Conservation (phyloP, 306 rosid genomes). For the Delonix regia region DNA sequence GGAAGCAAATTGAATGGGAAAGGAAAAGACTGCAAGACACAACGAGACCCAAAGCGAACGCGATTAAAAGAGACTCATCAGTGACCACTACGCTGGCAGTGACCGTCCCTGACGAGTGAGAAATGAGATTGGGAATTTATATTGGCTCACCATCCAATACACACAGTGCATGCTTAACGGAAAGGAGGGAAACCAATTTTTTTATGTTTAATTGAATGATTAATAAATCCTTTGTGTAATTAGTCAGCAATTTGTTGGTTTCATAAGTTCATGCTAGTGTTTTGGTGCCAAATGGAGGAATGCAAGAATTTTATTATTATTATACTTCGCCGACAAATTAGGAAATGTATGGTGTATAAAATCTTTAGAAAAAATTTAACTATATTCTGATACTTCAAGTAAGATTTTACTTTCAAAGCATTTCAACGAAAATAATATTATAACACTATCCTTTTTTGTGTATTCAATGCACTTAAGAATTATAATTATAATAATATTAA, state of each 20-base stretch:
- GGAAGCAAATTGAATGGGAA: slow-evolving; percentile 20
- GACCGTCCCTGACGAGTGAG: neutral
- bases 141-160: neutral
- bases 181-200: slow-evolving; percentile 18
- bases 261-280: neutral
- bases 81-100: neutral
- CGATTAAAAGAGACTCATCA: neutral
- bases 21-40: neutral
- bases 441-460: too few species aligned
- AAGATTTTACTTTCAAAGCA: too few species aligned
- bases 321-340: too few species aligned
- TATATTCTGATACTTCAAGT: too few species aligned
- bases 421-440: too few species aligned
- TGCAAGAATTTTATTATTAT: neutral
- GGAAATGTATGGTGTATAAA: too few species aligned
- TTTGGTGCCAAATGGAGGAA: slow-evolving; percentile 26
- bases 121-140: slow-evolving; percentile 15
- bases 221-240: neutral
- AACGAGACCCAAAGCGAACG: neutral
- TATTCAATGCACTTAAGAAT: too few species aligned
- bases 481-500: too few species aligned
- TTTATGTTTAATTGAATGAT: neutral
- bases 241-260: neutral
- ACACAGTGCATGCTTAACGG: neutral
- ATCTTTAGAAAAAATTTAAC: too few species aligned